Evolutionary conservation across 331 rosid species (phyloP).

Genomic region (Malus hybrid): DNA sequence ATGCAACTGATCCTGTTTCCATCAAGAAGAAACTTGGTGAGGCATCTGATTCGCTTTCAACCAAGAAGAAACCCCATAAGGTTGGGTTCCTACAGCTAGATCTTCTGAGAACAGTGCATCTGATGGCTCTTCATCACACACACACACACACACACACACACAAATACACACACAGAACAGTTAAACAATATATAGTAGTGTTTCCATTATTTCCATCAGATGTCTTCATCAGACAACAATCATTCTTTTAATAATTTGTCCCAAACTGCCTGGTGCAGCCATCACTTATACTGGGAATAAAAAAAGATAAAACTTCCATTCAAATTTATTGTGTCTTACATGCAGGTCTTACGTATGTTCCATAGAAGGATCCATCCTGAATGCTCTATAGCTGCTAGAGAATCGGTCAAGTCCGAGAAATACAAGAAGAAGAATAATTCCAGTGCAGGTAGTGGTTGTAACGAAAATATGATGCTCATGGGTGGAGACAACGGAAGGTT

Average conservation of each 20-base stretch:
- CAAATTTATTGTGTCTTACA: constrained; percentile 13
- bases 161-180: not conserved
- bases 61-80: constrained; percentile 64
- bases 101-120: constrained; percentile 16
- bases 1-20: constrained; percentile 29
- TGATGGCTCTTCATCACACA: constrained; percentile 2
- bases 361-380: constrained; percentile 74
- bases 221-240: not conserved
- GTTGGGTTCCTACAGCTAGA: constrained; percentile 36
- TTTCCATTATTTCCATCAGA: constrained; percentile 4
- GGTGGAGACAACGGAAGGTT: constrained; percentile 23
- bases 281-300: not conserved
- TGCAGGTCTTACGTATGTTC: constrained; percentile 63
- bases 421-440: constrained; percentile 24
- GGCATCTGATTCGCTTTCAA: constrained; percentile 40
- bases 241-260: not conserved
- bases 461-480: constrained; percentile 18
- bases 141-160: too few relatives aligned
- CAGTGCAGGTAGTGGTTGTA: constrained; percentile 18
- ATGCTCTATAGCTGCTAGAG: constrained; percentile 30
- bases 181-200: not conserved
- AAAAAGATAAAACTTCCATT: not conserved
- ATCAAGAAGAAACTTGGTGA: constrained; percentile 24
- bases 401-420: constrained; percentile 23
- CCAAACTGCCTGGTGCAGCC: not conserved